Percentiles rank a stretch among this genome's conserved stretches.
These are phyloP conservation scores for Capsella bursapastoris DNA, from an alignment of 345 rosid genomes.

Conservation along the genomic window DNA sequence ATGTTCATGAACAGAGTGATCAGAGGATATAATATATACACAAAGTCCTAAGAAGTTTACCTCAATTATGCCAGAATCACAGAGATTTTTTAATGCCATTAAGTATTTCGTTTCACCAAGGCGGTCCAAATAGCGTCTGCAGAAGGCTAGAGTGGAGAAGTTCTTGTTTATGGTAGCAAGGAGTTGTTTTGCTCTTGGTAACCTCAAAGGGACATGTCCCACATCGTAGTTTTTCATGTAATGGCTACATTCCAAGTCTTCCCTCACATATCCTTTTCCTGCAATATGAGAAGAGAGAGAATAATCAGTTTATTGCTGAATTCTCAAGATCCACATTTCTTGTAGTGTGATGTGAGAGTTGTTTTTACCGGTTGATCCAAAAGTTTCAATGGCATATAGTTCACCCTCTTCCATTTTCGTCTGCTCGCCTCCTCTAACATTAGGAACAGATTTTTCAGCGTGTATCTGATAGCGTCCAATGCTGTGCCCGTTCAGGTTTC, in stretches of 20 bases:
- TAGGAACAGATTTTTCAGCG: slow-evolving; percentile 93
- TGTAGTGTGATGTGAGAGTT: background rate
- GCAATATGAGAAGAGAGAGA: slow-evolving; percentile 23
- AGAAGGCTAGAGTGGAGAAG: slow-evolving; percentile 89
- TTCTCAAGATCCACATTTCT: background rate
- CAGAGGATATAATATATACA: background rate
- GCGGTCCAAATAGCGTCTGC: slow-evolving; percentile 90
- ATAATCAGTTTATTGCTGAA: background rate
- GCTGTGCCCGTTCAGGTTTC: slow-evolving; percentile 91
- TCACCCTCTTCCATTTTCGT: slow-evolving; percentile 99
- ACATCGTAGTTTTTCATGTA: slow-evolving; percentile 85
- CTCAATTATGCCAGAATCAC: slow-evolving; percentile 83
- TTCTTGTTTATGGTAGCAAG: slow-evolving; percentile 88
- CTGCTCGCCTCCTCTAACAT: slow-evolving; percentile 95
- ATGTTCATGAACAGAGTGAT: background rate
- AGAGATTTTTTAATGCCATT: slow-evolving; percentile 90
- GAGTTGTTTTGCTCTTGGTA: slow-evolving; percentile 93
- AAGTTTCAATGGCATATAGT: slow-evolving; percentile 92
- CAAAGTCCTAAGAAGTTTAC: slow-evolving; percentile 39
- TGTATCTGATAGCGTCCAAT: slow-evolving; percentile 84
- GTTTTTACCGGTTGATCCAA: slow-evolving; percentile 80
- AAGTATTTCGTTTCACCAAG: slow-evolving; percentile 91
- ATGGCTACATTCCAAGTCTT: slow-evolving; percentile 97
- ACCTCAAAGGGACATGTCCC: slow-evolving; percentile 79
- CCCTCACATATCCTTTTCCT: slow-evolving; percentile 94